Percentiles rank a stretch among this genome's conserved stretches.
Conservation (phyloP, 2,329 filamentous ascomycete species). For the Alternaria sp. region DNA sequence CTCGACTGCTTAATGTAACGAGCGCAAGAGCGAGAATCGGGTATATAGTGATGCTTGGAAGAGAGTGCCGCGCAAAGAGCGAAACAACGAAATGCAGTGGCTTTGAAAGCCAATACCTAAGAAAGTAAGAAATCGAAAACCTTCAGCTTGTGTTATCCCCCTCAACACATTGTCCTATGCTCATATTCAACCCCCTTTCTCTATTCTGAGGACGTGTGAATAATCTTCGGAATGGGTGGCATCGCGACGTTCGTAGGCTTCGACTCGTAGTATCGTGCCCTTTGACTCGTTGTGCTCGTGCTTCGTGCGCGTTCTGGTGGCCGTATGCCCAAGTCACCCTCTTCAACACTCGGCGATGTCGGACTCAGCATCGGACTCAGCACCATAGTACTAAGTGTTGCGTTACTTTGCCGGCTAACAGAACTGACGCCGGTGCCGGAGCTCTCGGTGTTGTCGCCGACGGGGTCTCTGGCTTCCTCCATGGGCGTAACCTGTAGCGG, state of each 20-base stretch:
- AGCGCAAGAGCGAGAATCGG: neutral
- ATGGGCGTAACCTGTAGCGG: conserved; percentile 41
- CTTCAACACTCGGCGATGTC: conserved; percentile 25
- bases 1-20: conserved; percentile 1
- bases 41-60: conserved; percentile 6
- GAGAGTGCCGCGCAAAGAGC: neutral
- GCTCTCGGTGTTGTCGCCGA: conserved; percentile 23
- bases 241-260: conserved; percentile 31
- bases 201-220: conserved; percentile 40
- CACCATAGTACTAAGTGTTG: conserved; percentile 33
- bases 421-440: conserved; percentile 35
- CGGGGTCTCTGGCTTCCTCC: conserved; percentile 27
- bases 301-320: conserved; percentile 34
- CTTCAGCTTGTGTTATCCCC: neutral
- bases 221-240: conserved; percentile 41
- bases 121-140: neutral
- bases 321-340: conserved; percentile 29
- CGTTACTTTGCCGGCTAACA: conserved; percentile 27
- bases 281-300: conserved; percentile 39
- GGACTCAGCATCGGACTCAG: conserved; percentile 36
- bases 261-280: conserved; percentile 43
- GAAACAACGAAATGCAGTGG: neutral
- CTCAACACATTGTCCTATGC: neutral
- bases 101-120: neutral
- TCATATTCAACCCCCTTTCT: neutral